Evolutionary conservation across 176 grass and related monocot genomes (phyloP), one percentile per base, ranked within the genome.

Genomic region (Saccharum spontaneum): DNA sequence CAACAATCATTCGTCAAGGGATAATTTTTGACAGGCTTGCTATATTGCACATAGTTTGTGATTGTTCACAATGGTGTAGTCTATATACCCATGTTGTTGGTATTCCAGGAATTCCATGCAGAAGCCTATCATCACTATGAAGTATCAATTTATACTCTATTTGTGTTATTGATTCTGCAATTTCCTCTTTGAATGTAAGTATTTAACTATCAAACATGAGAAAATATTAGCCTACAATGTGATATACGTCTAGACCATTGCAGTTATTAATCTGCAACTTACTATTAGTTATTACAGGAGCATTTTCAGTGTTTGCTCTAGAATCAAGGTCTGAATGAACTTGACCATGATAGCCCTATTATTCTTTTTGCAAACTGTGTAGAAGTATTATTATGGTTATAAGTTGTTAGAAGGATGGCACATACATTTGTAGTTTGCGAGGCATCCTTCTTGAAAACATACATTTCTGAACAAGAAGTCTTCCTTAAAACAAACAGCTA

Each of bases 21-120:
- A 50, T 73, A 50, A 67, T 36, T 86, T 86, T 86, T 86, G 54
- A 73, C 66, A 79, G 40, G 66, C 54, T 71, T 78, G 39, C n/a
- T 86, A 71, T 72, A 83, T 39, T 62, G 15, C 63, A 39, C 49
- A 2, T 73, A 61, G 38, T 14, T 71, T 87, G 38, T 70, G 28
- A 70, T 77, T 69, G 38, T 70, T 87, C 61, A 68, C 5, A 40
- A 69, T 61, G 18, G 5, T 87, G 78, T 60, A 61, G 40, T 46
- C 55, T 87, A 14, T 44, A 34, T 33, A 38, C 46, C 59, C 9
- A 5, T 82, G 37, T 49, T 82, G 26, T 43, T 74, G 69, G 37
- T 63, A 44, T 74, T 10, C 26, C 11, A 71, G 11, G 28, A 64
- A 52, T 80, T 73, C 26, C 12, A 46, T 63, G 38, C 5, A 20